These are phyloP conservation scores for Lactifluus pinguis DNA, from an alignment of 768 basidiomycete genomes.

Conservation along the genomic window DNA sequence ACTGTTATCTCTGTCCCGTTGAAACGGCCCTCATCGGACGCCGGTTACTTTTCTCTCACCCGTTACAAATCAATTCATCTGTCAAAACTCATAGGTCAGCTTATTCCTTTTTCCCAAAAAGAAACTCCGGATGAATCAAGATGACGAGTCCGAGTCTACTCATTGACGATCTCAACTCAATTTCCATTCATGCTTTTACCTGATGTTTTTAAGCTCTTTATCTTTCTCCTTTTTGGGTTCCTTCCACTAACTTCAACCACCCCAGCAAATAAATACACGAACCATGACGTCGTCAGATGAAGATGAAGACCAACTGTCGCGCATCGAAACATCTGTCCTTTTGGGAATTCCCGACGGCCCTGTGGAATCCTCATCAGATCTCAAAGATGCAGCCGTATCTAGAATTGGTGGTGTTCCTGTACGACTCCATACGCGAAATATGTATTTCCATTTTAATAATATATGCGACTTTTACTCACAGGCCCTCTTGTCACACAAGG, in stretches of 20 bases:
- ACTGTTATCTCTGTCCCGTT: not conserved
- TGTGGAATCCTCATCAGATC: constrained; percentile 47
- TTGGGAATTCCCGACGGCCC: constrained; percentile 75
- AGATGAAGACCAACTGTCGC: constrained; percentile 50
- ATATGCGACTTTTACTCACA: constrained; percentile 30
- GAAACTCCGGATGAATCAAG: constrained; percentile 34
- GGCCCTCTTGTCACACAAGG: constrained; percentile 65
- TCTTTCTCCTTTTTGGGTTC: constrained; percentile 12
- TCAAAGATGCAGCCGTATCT: constrained; percentile 73
- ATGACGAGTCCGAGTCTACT: constrained; percentile 75
- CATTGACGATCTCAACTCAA: constrained; percentile 56
- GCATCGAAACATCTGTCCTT: constrained; percentile 63
- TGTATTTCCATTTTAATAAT: constrained; percentile 35
- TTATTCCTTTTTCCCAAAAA: not conserved
- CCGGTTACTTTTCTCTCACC: not conserved
- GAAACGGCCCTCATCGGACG: not conserved
- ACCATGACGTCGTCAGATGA: constrained; percentile 54
- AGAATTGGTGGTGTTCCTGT: constrained; percentile 88
- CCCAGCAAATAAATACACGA: not conserved
- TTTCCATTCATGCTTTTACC: constrained; percentile 91
- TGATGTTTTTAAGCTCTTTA: constrained; percentile 37
- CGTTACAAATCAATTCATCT: not conserved
- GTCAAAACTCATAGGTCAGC: constrained; percentile 6
- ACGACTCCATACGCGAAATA: constrained; percentile 47
- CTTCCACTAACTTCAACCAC: constrained; percentile 16